phyloP scores from a whole-genome alignment of 495 filamentous ascomycete species.

The Darksidea phi region DNA sequence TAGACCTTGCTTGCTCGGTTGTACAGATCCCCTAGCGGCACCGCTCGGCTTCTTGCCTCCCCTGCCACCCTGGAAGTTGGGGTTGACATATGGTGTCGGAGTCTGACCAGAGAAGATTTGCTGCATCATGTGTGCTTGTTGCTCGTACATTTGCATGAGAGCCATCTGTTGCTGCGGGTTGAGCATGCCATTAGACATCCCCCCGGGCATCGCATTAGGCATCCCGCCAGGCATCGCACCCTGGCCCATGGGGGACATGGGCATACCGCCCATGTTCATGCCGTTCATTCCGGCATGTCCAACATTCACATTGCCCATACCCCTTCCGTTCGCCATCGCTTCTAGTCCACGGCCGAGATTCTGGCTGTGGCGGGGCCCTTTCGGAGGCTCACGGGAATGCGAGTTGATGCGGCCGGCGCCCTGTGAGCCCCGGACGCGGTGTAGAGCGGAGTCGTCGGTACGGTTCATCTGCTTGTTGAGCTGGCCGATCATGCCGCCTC shows the following conservation, averaged over 20 bases:
- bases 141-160: constrained; percentile 79
- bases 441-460: constrained; percentile 66
- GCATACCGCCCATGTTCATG: constrained; percentile 43
- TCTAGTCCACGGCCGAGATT: constrained; percentile 34
- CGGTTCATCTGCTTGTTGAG: constrained; percentile 86
- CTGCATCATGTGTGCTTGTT: constrained; percentile 84
- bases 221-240: constrained; percentile 41
- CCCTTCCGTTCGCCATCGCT: constrained; percentile 47
- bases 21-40: constrained; percentile 38
- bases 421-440: constrained; percentile 72
- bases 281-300: constrained; percentile 39
- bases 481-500: constrained; percentile 82
- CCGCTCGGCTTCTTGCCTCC: constrained; percentile 33
- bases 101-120: constrained; percentile 53
- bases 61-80: constrained; percentile 53
- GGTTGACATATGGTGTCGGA: constrained; percentile 53
- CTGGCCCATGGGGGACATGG: constrained; percentile 39
- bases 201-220: too few relatives aligned
- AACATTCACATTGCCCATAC: constrained; percentile 45
- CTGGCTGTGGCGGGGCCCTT: constrained; percentile 58
- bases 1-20: constrained; percentile 32
- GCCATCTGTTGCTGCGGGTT: constrained; percentile 72
- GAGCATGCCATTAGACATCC: constrained; percentile 35
- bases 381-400: constrained; percentile 68
- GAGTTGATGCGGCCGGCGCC: constrained; percentile 75